Base-by-base conservation (phyloP, 2,329 filamentous ascomycete genomes). In the Sporothrix schenckii region DNA sequence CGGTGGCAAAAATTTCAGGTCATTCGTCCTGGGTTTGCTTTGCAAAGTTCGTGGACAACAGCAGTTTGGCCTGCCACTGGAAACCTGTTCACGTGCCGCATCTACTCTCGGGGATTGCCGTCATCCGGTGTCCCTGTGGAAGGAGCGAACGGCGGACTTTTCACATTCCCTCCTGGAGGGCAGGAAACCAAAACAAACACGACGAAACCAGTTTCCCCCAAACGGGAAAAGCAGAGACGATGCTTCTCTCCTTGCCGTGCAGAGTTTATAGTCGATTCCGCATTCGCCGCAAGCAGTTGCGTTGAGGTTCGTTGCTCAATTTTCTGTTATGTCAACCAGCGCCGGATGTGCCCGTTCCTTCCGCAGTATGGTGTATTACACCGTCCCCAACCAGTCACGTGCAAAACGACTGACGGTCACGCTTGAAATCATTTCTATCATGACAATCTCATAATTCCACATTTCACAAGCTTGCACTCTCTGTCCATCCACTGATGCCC, bases 91-190 rank as follows among this genome's bases (percentile, higher is more conserved):
- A 65, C 61, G 61, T 50, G 61, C 16, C 44, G 24, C 7, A 34
- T 21, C 16, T 49, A 44, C 19, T 44, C 24, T 65, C 60, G 61
- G 60, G 61, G 44, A 44, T 11, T 50, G 61, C 61, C 61, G 61
- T 65, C 61, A 30, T 44, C 21, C 44, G n/a, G 39, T 44, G 16
- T 65, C 44, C 60, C 24, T n/a, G 13, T 9, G 58, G 39, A 65
- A 63, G 58, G 41, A 27, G 39, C 58, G 24, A 50, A 44, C 58
- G 16, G 19, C 41, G 34, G 27, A 27, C 14, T 24, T 34, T 27
- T 34, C 53, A 19, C 2, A 56, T 19, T 2, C 34, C 34, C 34
- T 7, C 5, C 34, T 34, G 34, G 7, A 34, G 5, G 41, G 14
- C 41, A 13, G 11, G 41, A 2, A 44, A 30, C 3, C 21, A 54